A percentile compares a stretch with the other conserved stretches of the same genome.
phyloP scores from a whole-genome alignment of 148 eudicot species.

The Persicaria tinctoria region DNA sequence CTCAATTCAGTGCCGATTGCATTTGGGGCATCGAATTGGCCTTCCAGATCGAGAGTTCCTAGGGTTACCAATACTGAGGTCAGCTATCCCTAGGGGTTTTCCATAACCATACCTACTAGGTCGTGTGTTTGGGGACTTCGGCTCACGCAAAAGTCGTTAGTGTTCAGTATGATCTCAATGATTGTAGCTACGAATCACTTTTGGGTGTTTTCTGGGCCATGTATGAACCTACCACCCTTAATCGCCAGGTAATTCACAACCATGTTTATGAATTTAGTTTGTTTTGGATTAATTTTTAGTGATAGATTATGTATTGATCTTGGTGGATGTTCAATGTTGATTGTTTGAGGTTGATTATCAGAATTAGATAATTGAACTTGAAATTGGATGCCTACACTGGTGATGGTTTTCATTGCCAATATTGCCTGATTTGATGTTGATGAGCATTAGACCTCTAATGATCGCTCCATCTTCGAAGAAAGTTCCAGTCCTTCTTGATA shows the following conservation, averaged over 20 bases:
- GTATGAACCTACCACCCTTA: conserved; percentile 12
- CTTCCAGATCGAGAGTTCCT: conserved; percentile 7
- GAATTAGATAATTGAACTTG: background rate
- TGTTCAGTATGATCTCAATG: conserved; percentile 13
- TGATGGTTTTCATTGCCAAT: background rate
- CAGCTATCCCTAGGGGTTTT: conserved; percentile 5
- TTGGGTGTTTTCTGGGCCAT: conserved; percentile 11
- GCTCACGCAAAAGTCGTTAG: conserved; percentile 1
- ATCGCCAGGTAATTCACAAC: conserved; percentile 2
- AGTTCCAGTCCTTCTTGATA: no score
- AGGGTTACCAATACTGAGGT: conserved; percentile 13
- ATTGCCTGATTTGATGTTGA: background rate
- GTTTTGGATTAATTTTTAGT: background rate
- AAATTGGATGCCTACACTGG: background rate
- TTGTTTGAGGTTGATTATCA: background rate
- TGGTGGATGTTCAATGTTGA: background rate
- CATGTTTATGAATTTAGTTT: background rate
- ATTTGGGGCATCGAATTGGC: conserved; percentile 13
- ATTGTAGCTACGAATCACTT: background rate
- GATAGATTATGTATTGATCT: background rate
- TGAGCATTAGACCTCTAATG: no score
- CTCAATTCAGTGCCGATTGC: conserved; percentile 3
- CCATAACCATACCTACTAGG: conserved; percentile 6
- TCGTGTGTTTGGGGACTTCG: conserved; percentile 4
- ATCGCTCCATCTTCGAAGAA: no score